Evolutionary conservation across 805 yeast genomes (phyloP).

Genomic region (Starmerella stigmatis): DNA sequence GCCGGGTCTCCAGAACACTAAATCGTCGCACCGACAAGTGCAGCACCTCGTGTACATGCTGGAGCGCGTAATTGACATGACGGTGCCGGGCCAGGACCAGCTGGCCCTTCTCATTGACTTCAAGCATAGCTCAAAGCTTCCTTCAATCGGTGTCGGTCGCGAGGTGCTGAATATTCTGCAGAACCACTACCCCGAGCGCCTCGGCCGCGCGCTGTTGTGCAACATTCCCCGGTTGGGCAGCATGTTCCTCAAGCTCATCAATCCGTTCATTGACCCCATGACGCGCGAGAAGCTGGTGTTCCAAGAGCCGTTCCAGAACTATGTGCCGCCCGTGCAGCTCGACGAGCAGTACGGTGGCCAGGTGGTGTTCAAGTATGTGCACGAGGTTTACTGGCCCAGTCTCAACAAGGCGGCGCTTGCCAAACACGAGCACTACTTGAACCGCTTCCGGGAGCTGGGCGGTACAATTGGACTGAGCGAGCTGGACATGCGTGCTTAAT

Average conservation of each 20-base stretch:
- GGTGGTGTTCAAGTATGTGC: slow-evolving; percentile 74
- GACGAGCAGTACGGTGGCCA: slow-evolving; percentile 78
- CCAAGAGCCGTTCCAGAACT: slow-evolving; percentile 76
- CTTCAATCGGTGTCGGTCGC: slow-evolving; percentile 80
- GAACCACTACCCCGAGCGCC: slow-evolving; percentile 93
- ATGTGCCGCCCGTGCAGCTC: slow-evolving; percentile 70
- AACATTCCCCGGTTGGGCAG: slow-evolving; percentile 92
- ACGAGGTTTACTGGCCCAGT: slow-evolving; percentile 67
- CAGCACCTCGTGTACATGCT: slow-evolving; percentile 88
- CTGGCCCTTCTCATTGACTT: slow-evolving; percentile 86
- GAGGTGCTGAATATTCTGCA: slow-evolving; percentile 89
- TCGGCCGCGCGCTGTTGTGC: slow-evolving; percentile 83
- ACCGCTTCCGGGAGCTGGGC: slow-evolving; percentile 65
- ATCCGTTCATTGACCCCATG: slow-evolving; percentile 92
- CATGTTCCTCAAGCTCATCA: slow-evolving; percentile 81
- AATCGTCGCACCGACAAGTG: slow-evolving; percentile 82
- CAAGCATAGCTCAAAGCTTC: slow-evolving; percentile 69
- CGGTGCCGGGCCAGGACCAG: slow-evolving; percentile 96
- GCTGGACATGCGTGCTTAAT: slow-evolving; percentile 47
- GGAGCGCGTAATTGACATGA: slow-evolving; percentile 83
- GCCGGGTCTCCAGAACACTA: slow-evolving; percentile 94
- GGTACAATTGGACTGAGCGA: slow-evolving; percentile 70
- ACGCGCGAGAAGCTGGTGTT: slow-evolving; percentile 89
- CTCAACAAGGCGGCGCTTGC: slow-evolving; percentile 49
- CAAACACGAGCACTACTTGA: slow-evolving; percentile 53